Percentiles rank a stretch among this genome's conserved stretches.
phyloP scores from a whole-genome alignment of 2,329 filamentous ascomycete species.

The Diaporthe sp. region DNA sequence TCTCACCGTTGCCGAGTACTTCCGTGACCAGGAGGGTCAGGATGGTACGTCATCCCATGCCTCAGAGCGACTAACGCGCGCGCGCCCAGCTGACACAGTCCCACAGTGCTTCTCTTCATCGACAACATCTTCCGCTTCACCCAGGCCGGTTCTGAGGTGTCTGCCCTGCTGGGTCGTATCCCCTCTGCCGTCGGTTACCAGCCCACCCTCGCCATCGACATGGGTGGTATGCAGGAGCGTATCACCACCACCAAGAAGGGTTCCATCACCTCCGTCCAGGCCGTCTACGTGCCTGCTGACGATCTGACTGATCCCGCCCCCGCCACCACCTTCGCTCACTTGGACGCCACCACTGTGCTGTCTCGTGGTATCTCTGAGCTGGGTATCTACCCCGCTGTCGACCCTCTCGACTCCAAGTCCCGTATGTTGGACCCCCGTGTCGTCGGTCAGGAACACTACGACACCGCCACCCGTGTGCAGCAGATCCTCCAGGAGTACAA shows the following conservation, averaged over 20 bases:
- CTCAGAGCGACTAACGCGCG: background rate
- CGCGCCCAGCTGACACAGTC: constrained; percentile 46
- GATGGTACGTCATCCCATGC: constrained; percentile 72
- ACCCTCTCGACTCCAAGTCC: constrained; percentile 99
- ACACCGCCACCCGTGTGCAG: constrained; percentile 93
- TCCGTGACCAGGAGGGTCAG: constrained; percentile 83
- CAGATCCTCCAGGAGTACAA: constrained; percentile 99
- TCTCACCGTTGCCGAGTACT: constrained; percentile 85
- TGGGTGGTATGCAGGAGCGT: constrained; percentile 99
- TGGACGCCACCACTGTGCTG: constrained; percentile 99
- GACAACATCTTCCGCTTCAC: constrained; percentile 99
- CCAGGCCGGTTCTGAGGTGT: constrained; percentile 99
- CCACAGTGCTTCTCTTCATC: constrained; percentile 93
- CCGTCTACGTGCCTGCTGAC: constrained; percentile 99
- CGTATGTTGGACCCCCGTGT: constrained; percentile 99
- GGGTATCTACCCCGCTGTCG: constrained; percentile 99
- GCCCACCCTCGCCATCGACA: constrained; percentile 97
- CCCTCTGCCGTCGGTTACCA: constrained; percentile 99
- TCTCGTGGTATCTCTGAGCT: constrained; percentile 99
- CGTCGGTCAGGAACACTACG: constrained; percentile 98
- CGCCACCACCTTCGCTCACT: constrained; percentile 99
- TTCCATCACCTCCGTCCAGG: constrained; percentile 99
- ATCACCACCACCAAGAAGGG: constrained; percentile 99
- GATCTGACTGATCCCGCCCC: constrained; percentile 99
- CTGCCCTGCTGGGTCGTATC: constrained; percentile 98